A percentile compares a stretch with the other conserved stretches of the same genome.
phyloP scores from a whole-genome alignment of 192 early-diverging fungal species.

The Backusella tarrabulga region DNA sequence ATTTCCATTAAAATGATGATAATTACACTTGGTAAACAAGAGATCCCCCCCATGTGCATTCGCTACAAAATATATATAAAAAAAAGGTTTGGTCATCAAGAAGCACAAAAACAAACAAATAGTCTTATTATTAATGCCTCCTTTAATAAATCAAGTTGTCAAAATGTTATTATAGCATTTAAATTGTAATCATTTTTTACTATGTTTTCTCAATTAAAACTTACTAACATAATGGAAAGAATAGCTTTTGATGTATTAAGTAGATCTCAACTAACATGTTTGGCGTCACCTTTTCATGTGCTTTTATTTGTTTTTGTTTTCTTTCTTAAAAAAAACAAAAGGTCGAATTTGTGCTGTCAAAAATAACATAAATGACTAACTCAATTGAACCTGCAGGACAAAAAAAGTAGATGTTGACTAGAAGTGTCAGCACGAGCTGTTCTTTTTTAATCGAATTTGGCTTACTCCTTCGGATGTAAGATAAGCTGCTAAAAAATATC shows the following conservation, averaged over 20 bases:
- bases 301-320: background rate
- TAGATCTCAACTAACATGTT: background rate
- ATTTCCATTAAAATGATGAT: background rate
- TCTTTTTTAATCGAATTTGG: background rate
- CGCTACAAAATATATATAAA: background rate
- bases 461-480: background rate
- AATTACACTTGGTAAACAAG: background rate
- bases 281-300: background rate
- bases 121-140: background rate
- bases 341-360: background rate
- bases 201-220: background rate
- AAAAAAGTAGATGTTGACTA: background rate
- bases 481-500: background rate
- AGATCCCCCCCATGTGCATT: background rate
- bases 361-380: background rate
- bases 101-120: background rate
- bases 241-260: background rate
- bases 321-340: background rate
- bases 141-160: background rate
- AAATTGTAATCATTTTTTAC: background rate
- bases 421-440: background rate
- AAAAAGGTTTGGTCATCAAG: background rate
- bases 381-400: background rate
- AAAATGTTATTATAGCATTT: background rate
- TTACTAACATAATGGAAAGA: background rate